A percentile compares a stretch with the other conserved stretches of the same genome.
Evolutionary conservation across 495 filamentous ascomycete species (phyloP).

Genomic region (Aspergillus campestris): DNA sequence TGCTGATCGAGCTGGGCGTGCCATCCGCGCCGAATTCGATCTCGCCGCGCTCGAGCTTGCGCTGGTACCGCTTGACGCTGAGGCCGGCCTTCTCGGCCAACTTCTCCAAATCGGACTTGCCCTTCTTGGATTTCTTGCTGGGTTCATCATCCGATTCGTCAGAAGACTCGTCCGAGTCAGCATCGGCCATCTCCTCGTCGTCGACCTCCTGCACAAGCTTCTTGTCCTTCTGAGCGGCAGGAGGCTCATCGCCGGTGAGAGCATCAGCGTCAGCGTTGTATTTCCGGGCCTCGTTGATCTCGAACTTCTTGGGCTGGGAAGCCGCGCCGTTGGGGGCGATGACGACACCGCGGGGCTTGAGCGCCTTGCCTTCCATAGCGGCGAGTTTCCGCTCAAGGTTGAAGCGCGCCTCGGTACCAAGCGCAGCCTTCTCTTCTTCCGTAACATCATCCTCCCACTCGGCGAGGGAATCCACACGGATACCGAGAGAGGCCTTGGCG

Average conservation of each 20-base stretch:
- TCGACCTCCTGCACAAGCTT: slow-evolving; percentile 45
- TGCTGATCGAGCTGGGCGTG: slow-evolving; percentile 53
- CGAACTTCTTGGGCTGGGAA: slow-evolving; percentile 65
- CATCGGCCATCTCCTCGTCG: slow-evolving; percentile 50
- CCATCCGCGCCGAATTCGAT: slow-evolving; percentile 51
- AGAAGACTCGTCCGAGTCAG: slow-evolving; percentile 30
- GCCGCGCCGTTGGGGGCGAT: slow-evolving; percentile 63
- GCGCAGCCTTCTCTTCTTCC: slow-evolving; percentile 74
- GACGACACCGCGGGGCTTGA: slow-evolving; percentile 62
- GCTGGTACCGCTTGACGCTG: slow-evolving; percentile 60
- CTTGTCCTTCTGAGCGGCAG: slow-evolving; percentile 42
- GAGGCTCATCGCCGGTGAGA: slow-evolving; percentile 55
- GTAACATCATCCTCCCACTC: slow-evolving; percentile 71
- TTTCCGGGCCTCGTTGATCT: slow-evolving; percentile 87
- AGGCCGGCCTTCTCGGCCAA: slow-evolving; percentile 55
- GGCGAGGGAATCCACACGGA: slow-evolving; percentile 85
- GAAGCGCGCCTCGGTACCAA: slow-evolving; percentile 64
- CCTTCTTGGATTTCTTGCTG: slow-evolving; percentile 37
- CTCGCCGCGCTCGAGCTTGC: slow-evolving; percentile 61
- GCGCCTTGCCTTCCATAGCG: slow-evolving; percentile 82
- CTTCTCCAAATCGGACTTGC: slow-evolving; percentile 43
- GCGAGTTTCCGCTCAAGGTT: slow-evolving; percentile 83
- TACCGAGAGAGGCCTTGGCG: slow-evolving; percentile 82
- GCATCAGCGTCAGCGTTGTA: slow-evolving; percentile 96
- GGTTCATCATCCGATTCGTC: slow-evolving; percentile 34